These are phyloP conservation scores for Blepharisma undulans DNA, from an alignment of 169 alveolate species.

Conservation along the genomic window DNA sequence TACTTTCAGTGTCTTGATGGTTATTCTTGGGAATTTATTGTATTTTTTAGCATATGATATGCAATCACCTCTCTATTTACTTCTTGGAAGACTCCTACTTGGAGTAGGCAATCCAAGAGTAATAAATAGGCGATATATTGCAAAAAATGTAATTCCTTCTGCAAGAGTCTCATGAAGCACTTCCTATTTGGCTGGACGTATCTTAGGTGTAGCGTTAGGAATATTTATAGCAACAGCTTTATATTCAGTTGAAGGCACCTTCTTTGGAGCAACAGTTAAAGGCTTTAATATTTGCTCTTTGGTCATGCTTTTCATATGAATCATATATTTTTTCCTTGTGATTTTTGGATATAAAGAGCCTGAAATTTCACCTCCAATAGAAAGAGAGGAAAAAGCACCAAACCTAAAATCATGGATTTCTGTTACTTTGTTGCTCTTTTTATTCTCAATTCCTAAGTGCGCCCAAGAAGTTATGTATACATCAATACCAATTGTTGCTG, in stretches of 20 bases:
- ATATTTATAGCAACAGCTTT: slow-evolving; percentile 39
- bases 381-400: slow-evolving; percentile 4
- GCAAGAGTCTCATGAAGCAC: slow-evolving; percentile 52
- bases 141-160: slow-evolving; percentile 30
- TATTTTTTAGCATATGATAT: slow-evolving; percentile 40
- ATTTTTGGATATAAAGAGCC: slow-evolving; percentile 40
- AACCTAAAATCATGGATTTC: not conserved
- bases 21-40: slow-evolving; percentile 42
- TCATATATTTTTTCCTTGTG: slow-evolving; percentile 32
- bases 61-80: not conserved
- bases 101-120: slow-evolving; percentile 56
- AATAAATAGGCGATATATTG: slow-evolving; percentile 49
- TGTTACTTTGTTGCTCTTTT: not conserved
- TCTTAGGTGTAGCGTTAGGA: slow-evolving; percentile 46
- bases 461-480: slow-evolving; percentile 44
- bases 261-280: slow-evolving; percentile 14
- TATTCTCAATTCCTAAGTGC: slow-evolving; percentile 10
- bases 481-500: slow-evolving; percentile 49
- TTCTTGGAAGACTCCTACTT: slow-evolving; percentile 42
- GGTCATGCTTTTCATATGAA: slow-evolving; percentile 37
- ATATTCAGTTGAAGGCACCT: not conserved
- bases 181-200: slow-evolving; percentile 47
- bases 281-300: slow-evolving; percentile 41
- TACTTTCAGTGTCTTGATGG: slow-evolving; percentile 34
- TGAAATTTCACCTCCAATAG: not conserved